phyloP scores from a whole-genome alignment of 768 basidiomycete genomes.

The Gelatoporia subvermispora region DNA sequence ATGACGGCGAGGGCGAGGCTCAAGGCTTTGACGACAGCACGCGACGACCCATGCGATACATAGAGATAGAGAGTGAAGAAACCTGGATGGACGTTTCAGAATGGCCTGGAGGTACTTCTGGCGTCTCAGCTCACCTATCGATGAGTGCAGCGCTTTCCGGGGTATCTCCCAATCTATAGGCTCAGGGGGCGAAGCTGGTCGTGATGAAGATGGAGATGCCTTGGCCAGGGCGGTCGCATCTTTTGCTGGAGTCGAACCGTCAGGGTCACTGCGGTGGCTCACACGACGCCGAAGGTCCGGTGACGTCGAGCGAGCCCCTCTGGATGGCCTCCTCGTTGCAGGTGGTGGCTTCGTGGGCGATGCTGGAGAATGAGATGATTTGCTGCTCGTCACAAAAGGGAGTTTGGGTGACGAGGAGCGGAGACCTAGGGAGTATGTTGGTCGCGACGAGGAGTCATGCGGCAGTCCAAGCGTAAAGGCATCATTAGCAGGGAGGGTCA shows the following conservation, averaged over 20 bases:
- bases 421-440: slow-evolving; percentile 10
- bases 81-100: slow-evolving; percentile 33
- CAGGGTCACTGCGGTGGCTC: background rate
- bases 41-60: slow-evolving; percentile 40
- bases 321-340: slow-evolving; percentile 6
- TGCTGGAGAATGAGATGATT: slow-evolving; percentile 10
- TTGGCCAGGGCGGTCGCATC: background rate
- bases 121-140: slow-evolving; percentile 61
- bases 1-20: slow-evolving; percentile 64
- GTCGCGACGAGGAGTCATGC: slow-evolving; percentile 8
- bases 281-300: background rate
- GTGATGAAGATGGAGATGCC: background rate
- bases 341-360: slow-evolving; percentile 2
- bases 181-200: background rate
- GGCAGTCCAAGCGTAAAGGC: slow-evolving; percentile 18
- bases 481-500: slow-evolving; percentile 17
- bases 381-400: slow-evolving; percentile 14
- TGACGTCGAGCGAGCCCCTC: background rate
- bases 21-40: slow-evolving; percentile 55
- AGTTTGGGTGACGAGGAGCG: slow-evolving; percentile 18
- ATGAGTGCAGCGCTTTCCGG: slow-evolving; percentile 80
- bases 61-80: slow-evolving; percentile 63
- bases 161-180: slow-evolving; percentile 85
- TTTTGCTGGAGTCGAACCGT: slow-evolving; percentile 2
- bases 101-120: background rate